These are phyloP conservation scores for Jamesozyma gamospora DNA, from an alignment of 805 yeast species.

Conservation along the genomic window DNA sequence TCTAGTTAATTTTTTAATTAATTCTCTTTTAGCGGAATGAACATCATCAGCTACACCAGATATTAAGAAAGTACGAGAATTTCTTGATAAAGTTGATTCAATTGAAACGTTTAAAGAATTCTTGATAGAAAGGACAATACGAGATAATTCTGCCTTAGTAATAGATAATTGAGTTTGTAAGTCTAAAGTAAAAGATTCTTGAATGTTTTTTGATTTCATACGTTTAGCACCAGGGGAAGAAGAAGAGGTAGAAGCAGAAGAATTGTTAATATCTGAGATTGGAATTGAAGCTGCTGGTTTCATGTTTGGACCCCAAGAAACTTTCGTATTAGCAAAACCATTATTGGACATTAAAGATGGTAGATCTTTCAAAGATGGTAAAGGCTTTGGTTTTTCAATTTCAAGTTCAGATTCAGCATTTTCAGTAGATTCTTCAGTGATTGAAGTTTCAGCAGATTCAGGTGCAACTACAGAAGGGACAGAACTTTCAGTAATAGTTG, in stretches of 20 bases:
- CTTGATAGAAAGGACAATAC: slow-evolving; percentile 55
- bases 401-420: background rate
- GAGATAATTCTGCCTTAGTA: slow-evolving; percentile 55
- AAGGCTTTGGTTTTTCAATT: slow-evolving; percentile 6
- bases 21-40: slow-evolving; percentile 59
- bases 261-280: slow-evolving; percentile 9
- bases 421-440: background rate
- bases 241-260: slow-evolving; percentile 11
- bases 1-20: slow-evolving; percentile 66
- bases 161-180: slow-evolving; percentile 57
- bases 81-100: slow-evolving; percentile 74
- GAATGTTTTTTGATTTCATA: slow-evolving; percentile 50
- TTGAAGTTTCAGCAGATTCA: background rate
- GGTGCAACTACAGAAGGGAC: background rate
- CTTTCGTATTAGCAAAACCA: slow-evolving; percentile 19
- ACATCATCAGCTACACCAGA: slow-evolving; percentile 65
- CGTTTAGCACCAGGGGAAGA: slow-evolving; percentile 31
- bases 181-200: slow-evolving; percentile 71
- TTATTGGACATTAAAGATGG: slow-evolving; percentile 54
- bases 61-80: slow-evolving; percentile 73
- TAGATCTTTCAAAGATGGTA: slow-evolving; percentile 38
- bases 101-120: slow-evolving; percentile 48
- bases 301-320: slow-evolving; percentile 40
- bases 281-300: slow-evolving; percentile 28
- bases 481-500: background rate